Conservation (phyloP, 306 rosid species). For the Lotus japonicus region DNA sequence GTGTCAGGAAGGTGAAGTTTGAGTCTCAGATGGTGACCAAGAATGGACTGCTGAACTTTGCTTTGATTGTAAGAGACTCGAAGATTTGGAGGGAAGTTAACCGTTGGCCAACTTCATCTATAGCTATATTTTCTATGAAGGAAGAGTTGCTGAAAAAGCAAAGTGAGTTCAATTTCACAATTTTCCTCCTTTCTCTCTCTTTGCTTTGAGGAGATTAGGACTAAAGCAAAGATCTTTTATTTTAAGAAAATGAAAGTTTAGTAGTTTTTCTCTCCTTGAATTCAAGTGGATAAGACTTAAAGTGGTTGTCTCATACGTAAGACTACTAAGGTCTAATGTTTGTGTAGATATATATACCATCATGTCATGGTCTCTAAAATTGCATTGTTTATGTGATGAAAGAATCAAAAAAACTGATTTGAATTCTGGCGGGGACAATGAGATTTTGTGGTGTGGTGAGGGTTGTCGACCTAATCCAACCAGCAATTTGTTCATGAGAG, state of each 20-base stretch:
- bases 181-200: constrained; percentile 4
- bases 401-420: constrained; percentile 15
- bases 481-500: constrained; percentile 15
- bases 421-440: constrained; percentile 62
- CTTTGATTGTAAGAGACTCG: constrained; percentile 78
- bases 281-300: constrained; percentile 39
- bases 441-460: constrained; percentile 28
- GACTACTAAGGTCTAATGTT: constrained; percentile 2
- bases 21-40: constrained; percentile 79
- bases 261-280: constrained; percentile 9
- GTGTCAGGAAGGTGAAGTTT: constrained; percentile 67
- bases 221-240: constrained; percentile 17
- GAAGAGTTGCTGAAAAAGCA: constrained; percentile 60
- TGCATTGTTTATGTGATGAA: neutral
- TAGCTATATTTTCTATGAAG: constrained; percentile 45
- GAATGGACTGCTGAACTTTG: constrained; percentile 41
- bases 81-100: constrained; percentile 63
- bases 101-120: constrained; percentile 82
- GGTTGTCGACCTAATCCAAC: constrained; percentile 74
- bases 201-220: constrained; percentile 28
- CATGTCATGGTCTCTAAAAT: neutral
- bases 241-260: neutral
- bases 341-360: neutral
- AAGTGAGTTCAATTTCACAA: constrained; percentile 32
- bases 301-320: constrained; percentile 14